A percentile compares a stretch with the other conserved stretches of the same genome.
These are phyloP conservation scores for Magnolia changhungtana DNA, from an alignment of 164 flowering plant genomes.

Conservation along the genomic window DNA sequence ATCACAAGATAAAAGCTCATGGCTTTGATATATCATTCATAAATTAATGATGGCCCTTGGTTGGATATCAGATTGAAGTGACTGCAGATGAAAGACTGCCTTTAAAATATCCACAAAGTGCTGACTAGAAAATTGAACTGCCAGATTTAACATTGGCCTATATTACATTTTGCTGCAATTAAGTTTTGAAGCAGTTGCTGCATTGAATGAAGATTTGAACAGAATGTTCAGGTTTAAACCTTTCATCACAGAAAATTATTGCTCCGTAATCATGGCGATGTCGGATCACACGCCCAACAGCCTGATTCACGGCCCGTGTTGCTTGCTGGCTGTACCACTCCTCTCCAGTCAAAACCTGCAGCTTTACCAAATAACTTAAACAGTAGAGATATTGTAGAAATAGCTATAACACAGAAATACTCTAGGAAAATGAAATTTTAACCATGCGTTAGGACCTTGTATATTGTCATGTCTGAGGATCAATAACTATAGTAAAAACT, in stretches of 20 bases:
- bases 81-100: too few species aligned
- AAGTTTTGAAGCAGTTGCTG: not conserved
- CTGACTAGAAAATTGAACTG: too few species aligned
- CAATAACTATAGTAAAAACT: not conserved
- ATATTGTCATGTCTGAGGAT: not conserved
- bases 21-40: not conserved
- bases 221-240: slow-evolving; percentile 35
- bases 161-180: too few species aligned
- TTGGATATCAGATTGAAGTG: not conserved
- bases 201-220: too few species aligned
- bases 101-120: too few species aligned
- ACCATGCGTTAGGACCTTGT: not conserved
- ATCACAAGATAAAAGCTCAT: not conserved
- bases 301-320: slow-evolving; percentile 93
- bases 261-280: slow-evolving; percentile 98
- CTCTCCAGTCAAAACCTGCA: slow-evolving; percentile 71
- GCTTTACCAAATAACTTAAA: slow-evolving; percentile 6
- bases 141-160: too few species aligned
- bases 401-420: not conserved
- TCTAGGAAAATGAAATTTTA: not conserved
- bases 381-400: not conserved
- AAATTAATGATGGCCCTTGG: not conserved
- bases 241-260: slow-evolving; percentile 91
- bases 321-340: slow-evolving; percentile 97
- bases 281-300: slow-evolving; percentile 98